Evolutionary conservation across 805 yeast species (phyloP), one percentile per base, ranked within the genome.

Genomic region (Saccharomycopsis olivae): DNA sequence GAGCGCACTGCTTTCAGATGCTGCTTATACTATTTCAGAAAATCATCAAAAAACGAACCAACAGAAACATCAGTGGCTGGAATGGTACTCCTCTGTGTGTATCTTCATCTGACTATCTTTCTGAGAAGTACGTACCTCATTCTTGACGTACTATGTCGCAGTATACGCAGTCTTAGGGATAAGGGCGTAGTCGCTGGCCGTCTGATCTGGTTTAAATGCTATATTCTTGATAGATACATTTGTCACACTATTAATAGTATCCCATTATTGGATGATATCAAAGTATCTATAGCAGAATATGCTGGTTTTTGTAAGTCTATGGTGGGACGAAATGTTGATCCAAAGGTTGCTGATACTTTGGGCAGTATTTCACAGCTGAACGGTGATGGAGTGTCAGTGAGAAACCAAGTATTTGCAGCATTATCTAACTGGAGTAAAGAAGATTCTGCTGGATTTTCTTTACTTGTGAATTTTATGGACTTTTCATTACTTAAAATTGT

Each of bases 41-140:
- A 23, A 13, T 44, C 11, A 18, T 29, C n/a, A 38, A 36, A 10
- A 23, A 30, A 16, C 27, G 32, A 17, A 41, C 36, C 10, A 41
- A 41, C n/a, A n/a, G 34, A 33, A n/a, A 9, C 23, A 9, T 40
- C 47, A 4, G 19, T 44, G 13, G 18, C 36, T n/a, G 44, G 44
- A 5, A 29, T 44, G 4, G 11, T 35, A 4, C 19, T 41, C 5
- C 31, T 44, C 14, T 44, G 29, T 20, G 19, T 35, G 8, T 44
- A 44, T 18, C 18, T 44, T 21, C 29, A 27, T 10, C 23, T 33
- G 13, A 39, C 47, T 2, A 30, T 40, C 13, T 44, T 40, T 33
- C 29, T 41, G 24, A 39, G 33, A 33, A 36, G 36, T 24, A 40
- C 24, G 20, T 37, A 39, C 17, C 29, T 36, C 13, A 37, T 40